Percentiles rank a stretch among this genome's conserved stretches.
Conservation (phyloP, 2,329 filamentous ascomycete genomes). For the Oidium heveae region DNA sequence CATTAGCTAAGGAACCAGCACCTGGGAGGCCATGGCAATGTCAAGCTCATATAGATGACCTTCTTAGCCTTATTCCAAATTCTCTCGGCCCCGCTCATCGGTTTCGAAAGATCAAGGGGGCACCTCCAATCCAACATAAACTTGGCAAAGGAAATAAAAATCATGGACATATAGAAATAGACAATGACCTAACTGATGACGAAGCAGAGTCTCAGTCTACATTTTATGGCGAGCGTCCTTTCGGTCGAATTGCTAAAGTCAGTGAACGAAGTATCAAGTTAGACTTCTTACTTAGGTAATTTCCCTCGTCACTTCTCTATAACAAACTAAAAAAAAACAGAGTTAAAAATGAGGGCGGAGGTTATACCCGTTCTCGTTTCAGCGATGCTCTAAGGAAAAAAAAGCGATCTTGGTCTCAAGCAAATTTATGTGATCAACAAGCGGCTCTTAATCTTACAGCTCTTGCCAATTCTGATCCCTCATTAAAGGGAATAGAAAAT, state of each 20-base stretch:
- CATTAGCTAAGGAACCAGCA: conserved; percentile 52
- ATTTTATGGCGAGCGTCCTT: conserved; percentile 32
- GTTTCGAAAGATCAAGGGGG: conserved; percentile 33
- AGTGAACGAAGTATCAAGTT: conserved; percentile 38
- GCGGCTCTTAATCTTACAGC: conserved; percentile 37
- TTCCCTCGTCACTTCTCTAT: conserved; percentile 3
- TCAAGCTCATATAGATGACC: conserved; percentile 60
- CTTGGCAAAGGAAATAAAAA: conserved; percentile 40
- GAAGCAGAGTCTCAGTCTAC: conserved; percentile 16
- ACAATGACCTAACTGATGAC: conserved; percentile 30
- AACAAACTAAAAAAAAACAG: neutral
- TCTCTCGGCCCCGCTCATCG: conserved; percentile 33
- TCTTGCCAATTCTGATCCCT: conserved; percentile 23
- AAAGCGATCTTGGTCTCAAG: neutral
- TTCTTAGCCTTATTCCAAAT: conserved; percentile 33
- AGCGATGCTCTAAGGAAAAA: neutral
- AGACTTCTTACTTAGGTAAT: conserved; percentile 44
- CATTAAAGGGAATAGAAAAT: neutral
- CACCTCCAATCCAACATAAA: conserved; percentile 24
- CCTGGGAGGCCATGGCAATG: conserved; percentile 61
- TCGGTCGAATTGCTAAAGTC: conserved; percentile 39
- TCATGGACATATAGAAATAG: conserved; percentile 47
- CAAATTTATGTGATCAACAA: conserved; percentile 27
- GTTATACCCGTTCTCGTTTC: neutral
- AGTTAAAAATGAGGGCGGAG: neutral